Base-by-base conservation (phyloP, 768 basidiomycete species). In the Amanita exitialis region DNA sequence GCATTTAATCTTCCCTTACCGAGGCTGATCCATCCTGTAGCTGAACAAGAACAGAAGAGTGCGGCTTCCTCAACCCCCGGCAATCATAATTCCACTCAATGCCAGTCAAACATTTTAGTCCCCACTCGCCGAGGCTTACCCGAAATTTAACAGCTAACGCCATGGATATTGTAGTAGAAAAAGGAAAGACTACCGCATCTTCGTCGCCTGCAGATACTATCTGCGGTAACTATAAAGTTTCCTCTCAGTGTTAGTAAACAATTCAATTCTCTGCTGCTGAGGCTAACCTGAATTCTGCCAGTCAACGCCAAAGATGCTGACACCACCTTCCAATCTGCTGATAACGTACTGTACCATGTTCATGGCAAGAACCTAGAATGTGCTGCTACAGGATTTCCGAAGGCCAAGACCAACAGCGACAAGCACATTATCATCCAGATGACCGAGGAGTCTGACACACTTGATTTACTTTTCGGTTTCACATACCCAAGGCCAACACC, bases 271-370 rank as follows among this genome's bases (percentile, higher is more conserved):
- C n/a, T 20, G 37, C 18, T 38, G 18, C 18, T 13, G 18, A 16
- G 37, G 18, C 18, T 16, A 18, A 16, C n/a, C 6, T n/a, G 37
- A 23, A 13, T 9, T 28, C 9, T 28, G 0, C 8, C 35, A 12
- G 56, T 58, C 15, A 56, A 57, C 52, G 23, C 53, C 7, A 51
- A 12, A 25, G 44, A 47, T 43, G 50, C 58, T 5, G 59, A 60
- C 42, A 52, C 57, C 10, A 41, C 34, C 23, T 55, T 60, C 37
- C 35, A 47, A 13, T 60, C 58, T 12, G 25, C 47, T 4, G 59
- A 60, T 42, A 32, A 21, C 6, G 37, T 15, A 36, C 13, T 32
- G 32, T 32, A 32, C 32, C 1, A 4, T 13, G 32, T 58, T 7
- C 59, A 60, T 44, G 38, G 47, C 35, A 53, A 38, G 45, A 55